Evolutionary conservation across 2,329 filamentous ascomycete genomes (phyloP).

Genomic region (Basipetospora chlamydospora): DNA sequence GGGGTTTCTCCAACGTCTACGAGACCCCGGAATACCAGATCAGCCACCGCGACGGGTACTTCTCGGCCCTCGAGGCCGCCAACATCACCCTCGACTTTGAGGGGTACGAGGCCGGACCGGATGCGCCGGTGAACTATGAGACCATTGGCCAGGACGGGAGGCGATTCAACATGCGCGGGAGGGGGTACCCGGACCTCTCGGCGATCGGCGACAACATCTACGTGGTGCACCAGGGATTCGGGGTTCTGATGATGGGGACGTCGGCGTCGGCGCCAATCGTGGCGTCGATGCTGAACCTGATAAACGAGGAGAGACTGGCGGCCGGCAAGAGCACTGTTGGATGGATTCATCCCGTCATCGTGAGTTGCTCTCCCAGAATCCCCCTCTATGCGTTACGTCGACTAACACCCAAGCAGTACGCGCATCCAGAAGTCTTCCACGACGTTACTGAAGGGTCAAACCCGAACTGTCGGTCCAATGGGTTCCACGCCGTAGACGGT

Average conservation of each 20-base stretch:
- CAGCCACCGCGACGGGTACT: slow-evolving; percentile 21
- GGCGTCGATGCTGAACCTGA: slow-evolving; percentile 18
- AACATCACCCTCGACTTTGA: neutral
- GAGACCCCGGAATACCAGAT: slow-evolving; percentile 30
- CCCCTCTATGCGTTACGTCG: neutral
- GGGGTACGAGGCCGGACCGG: neutral
- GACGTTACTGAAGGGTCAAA: slow-evolving; percentile 3
- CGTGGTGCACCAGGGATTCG: slow-evolving; percentile 26
- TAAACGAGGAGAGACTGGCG: slow-evolving; percentile 16
- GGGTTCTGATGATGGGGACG: slow-evolving; percentile 32
- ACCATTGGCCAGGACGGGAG: slow-evolving; percentile 19
- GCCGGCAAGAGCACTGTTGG: slow-evolving; percentile 16
- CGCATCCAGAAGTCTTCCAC: slow-evolving; percentile 4
- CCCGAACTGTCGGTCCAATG: neutral
- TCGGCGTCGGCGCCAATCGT: slow-evolving; percentile 22
- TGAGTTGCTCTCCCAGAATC: neutral
- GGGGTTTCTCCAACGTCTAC: slow-evolving; percentile 36
- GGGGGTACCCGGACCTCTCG: slow-evolving; percentile 33
- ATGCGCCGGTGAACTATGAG: neutral
- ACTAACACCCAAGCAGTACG: slow-evolving; percentile 2
- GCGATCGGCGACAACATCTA: slow-evolving; percentile 29
- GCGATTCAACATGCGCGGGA: slow-evolving; percentile 30
- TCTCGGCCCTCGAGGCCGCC: slow-evolving; percentile 21
- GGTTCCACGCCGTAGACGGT: slow-evolving; percentile 3
- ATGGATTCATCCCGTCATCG: slow-evolving; percentile 5